Percentiles rank a stretch among this genome's conserved stretches.
Evolutionary conservation across 495 filamentous ascomycete species (phyloP).

Genomic region (Coniosporium apollinis): DNA sequence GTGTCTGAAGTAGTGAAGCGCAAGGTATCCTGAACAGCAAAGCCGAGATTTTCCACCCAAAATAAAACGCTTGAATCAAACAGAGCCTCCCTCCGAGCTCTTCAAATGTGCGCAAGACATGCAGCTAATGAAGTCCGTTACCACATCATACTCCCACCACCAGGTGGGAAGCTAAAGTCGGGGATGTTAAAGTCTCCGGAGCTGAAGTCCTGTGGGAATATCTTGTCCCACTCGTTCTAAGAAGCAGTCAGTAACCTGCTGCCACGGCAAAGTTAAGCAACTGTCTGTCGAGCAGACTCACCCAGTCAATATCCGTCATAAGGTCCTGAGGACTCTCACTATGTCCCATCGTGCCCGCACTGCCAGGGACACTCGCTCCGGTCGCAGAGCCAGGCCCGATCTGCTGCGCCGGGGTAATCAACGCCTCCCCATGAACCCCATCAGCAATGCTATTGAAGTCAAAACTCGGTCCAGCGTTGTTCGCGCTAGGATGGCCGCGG

Average conservation of each 20-base stretch:
- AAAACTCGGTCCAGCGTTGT: not conserved
- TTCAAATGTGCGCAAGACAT: too few species aligned
- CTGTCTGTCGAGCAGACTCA: slow-evolving; percentile 1
- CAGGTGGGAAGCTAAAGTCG: too few species aligned
- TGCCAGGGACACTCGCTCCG: not conserved
- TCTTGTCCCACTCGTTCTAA: slow-evolving; percentile 11
- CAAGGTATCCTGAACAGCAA: too few species aligned
- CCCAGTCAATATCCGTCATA: slow-evolving; percentile 17
- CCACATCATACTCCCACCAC: too few species aligned
- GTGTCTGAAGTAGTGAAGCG: too few species aligned
- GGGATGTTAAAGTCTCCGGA: not conserved
- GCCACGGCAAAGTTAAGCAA: not conserved
- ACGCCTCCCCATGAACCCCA: not conserved
- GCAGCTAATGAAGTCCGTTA: too few species aligned
- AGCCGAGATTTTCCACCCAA: too few species aligned
- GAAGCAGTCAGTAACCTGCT: not conserved
- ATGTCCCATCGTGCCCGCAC: not conserved
- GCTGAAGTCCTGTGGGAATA: slow-evolving; percentile 10
- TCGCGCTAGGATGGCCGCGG: not conserved
- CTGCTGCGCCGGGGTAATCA: slow-evolving; percentile 3
- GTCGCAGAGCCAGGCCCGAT: not conserved
- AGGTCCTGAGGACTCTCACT: slow-evolving; percentile 1
- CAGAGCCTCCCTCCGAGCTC: too few species aligned
- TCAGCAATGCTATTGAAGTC: not conserved
- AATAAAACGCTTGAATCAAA: too few species aligned